These are phyloP conservation scores for Globisporangium yorkense DNA, from an alignment of 352 stramenopile species.

Conservation along the genomic window DNA sequence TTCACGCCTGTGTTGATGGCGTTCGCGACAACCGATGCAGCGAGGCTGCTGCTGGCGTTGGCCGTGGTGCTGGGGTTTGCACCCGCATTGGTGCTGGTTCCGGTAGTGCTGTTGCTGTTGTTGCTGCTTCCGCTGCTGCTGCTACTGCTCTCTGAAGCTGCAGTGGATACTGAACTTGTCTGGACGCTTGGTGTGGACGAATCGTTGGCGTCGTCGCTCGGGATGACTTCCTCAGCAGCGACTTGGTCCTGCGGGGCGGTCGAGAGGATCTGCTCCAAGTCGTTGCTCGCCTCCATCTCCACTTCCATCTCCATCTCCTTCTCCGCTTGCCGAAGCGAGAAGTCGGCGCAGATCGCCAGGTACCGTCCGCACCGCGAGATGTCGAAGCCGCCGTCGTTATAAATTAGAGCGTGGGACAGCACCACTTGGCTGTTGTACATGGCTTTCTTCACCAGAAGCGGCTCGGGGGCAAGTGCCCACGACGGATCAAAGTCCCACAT, in stretches of 20 bases:
- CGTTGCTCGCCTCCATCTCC: slow-evolving; percentile 62
- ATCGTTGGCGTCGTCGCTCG: slow-evolving; percentile 62
- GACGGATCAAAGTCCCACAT: slow-evolving; percentile 93
- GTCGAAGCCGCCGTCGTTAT: slow-evolving; percentile 98
- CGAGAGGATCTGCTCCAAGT: slow-evolving; percentile 70
- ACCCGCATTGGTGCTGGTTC: background rate
- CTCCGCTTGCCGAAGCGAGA: slow-evolving; percentile 87
- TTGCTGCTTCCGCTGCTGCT: background rate
- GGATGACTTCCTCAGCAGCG: slow-evolving; percentile 36
- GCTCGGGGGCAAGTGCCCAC: slow-evolving; percentile 68
- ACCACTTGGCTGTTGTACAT: slow-evolving; percentile 83
- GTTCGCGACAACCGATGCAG: slow-evolving; percentile 6
- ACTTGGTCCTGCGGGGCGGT: slow-evolving; percentile 52
- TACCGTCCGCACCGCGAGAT: slow-evolving; percentile 93
- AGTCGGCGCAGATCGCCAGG: slow-evolving; percentile 94
- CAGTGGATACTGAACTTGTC: background rate
- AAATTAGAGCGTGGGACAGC: slow-evolving; percentile 92
- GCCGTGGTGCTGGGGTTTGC: too few relatives aligned
- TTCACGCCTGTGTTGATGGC: slow-evolving; percentile 10
- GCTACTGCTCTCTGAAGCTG: background rate
- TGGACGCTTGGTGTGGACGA: slow-evolving; percentile 31
- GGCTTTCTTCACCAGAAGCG: slow-evolving; percentile 66
- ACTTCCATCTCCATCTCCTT: slow-evolving; percentile 79
- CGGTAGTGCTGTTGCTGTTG: background rate
- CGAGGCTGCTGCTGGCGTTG: slow-evolving; percentile 1